Conservation (phyloP, 805 yeast genomes). For the Wickerhamiella domercqiae region DNA sequence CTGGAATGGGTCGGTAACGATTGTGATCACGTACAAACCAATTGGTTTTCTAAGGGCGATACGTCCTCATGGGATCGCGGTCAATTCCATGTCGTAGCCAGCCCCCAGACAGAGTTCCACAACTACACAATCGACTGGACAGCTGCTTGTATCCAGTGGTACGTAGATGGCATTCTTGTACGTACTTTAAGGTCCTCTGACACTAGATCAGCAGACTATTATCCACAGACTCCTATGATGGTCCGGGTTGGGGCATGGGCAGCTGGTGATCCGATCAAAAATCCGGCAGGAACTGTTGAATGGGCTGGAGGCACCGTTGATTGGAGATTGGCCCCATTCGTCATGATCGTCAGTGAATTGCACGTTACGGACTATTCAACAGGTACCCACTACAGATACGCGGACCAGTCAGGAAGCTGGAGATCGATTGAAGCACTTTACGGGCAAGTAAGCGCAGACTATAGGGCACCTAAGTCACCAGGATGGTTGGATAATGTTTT, state of each 20-base stretch:
- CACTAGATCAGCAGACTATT: slow-evolving; percentile 39
- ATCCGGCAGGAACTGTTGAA: slow-evolving; percentile 44
- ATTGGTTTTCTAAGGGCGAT: slow-evolving; percentile 66
- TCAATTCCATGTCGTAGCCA: slow-evolving; percentile 41
- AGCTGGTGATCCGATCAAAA: slow-evolving; percentile 31
- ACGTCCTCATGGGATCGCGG: slow-evolving; percentile 71
- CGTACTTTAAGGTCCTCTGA: slow-evolving; percentile 45
- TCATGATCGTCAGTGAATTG: slow-evolving; percentile 46
- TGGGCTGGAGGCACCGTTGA: slow-evolving; percentile 62
- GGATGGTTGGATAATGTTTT: slow-evolving; percentile 23
- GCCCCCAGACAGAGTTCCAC: slow-evolving; percentile 47
- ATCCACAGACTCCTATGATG: slow-evolving; percentile 82
- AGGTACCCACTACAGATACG: slow-evolving; percentile 30
- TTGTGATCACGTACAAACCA: slow-evolving; percentile 51
- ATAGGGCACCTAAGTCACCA: slow-evolving; percentile 6
- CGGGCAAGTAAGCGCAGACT: slow-evolving; percentile 50
- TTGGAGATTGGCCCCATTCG: slow-evolving; percentile 31
- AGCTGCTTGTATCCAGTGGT: slow-evolving; percentile 48
- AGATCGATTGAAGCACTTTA: slow-evolving; percentile 26
- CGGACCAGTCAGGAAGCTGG: slow-evolving; percentile 28
- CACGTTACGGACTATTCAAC: slow-evolving; percentile 44
- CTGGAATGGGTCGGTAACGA: slow-evolving; percentile 80
- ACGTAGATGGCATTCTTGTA: slow-evolving; percentile 50
- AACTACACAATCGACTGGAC: slow-evolving; percentile 83
- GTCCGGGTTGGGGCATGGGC: slow-evolving; percentile 46